Evolutionary conservation across 73 alveolate species (phyloP).

Genomic region (Breviolum minutum): DNA sequence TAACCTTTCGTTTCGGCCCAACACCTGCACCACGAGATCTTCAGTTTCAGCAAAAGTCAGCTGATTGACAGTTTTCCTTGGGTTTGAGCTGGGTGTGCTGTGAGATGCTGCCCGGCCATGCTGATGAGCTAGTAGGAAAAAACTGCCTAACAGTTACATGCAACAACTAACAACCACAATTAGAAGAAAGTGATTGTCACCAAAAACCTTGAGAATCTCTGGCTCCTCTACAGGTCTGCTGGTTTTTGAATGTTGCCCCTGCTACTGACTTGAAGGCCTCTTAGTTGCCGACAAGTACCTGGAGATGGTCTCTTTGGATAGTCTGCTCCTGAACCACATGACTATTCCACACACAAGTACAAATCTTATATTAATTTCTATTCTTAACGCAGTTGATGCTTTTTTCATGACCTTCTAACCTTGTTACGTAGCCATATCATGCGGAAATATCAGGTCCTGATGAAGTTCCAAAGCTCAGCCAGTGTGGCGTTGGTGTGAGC

Average conservation of each 20-base stretch:
- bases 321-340: background rate
- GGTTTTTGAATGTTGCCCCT: background rate
- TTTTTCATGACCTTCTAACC: background rate
- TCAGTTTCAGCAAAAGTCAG: background rate
- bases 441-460: background rate
- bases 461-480: conserved; percentile 7
- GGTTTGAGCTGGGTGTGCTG: background rate
- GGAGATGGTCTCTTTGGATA: background rate
- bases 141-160: background rate
- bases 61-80: background rate
- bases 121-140: background rate
- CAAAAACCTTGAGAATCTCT: too few species aligned
- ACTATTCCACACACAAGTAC: background rate
- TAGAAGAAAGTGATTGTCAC: too few species aligned
- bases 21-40: conserved; percentile 29
- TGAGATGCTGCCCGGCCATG: too few species aligned
- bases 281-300: background rate
- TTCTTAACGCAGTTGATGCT: background rate
- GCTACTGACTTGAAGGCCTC: too few species aligned
- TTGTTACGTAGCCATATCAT: background rate
- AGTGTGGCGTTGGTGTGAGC: background rate
- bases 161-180: background rate
- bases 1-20: background rate
- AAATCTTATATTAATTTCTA: too few species aligned
- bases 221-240: background rate